Conservation (phyloP, 2,329 filamentous ascomycete species). For the Stemphylium vesicarium region DNA sequence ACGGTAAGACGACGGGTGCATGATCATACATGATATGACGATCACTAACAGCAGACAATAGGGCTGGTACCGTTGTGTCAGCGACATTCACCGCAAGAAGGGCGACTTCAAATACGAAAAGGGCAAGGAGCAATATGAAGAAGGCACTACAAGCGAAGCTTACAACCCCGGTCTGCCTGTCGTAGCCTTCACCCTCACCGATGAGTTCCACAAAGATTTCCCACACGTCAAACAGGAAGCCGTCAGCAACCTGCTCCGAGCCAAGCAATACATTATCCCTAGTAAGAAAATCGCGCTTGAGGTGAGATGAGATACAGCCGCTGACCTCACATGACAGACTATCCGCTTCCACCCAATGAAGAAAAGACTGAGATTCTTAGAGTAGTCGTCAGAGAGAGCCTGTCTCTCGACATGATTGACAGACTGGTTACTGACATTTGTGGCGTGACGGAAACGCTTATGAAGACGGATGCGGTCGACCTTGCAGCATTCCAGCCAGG, state of each 20-base stretch:
- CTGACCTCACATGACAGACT: constrained; percentile 54
- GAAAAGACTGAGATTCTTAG: constrained; percentile 69
- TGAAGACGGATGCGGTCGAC: constrained; percentile 61
- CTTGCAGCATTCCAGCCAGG: constrained; percentile 56
- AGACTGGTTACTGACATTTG: constrained; percentile 67
- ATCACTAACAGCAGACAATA: neutral
- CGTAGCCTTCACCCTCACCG: constrained; percentile 69
- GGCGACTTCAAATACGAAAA: constrained; percentile 53
- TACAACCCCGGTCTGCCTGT: constrained; percentile 72
- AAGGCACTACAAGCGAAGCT: constrained; percentile 59
- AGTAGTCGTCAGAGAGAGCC: constrained; percentile 70
- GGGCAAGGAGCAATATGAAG: constrained; percentile 52
- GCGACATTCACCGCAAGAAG: constrained; percentile 68
- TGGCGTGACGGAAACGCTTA: constrained; percentile 65
- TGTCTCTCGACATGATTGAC: constrained; percentile 72
- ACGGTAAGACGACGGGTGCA: constrained; percentile 44
- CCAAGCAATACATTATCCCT: constrained; percentile 74
- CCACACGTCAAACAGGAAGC: constrained; percentile 69
- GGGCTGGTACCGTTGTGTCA: constrained; percentile 66
- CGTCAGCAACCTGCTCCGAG: constrained; percentile 66
- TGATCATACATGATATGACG: neutral
- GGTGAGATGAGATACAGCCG: constrained; percentile 1
- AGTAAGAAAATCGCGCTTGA: constrained; percentile 50
- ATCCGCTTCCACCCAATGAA: constrained; percentile 68
- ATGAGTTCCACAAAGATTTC: constrained; percentile 64